Evolutionary conservation across 2,329 filamentous ascomycete species (phyloP).

Genomic region (Hypoxylon sp.): DNA sequence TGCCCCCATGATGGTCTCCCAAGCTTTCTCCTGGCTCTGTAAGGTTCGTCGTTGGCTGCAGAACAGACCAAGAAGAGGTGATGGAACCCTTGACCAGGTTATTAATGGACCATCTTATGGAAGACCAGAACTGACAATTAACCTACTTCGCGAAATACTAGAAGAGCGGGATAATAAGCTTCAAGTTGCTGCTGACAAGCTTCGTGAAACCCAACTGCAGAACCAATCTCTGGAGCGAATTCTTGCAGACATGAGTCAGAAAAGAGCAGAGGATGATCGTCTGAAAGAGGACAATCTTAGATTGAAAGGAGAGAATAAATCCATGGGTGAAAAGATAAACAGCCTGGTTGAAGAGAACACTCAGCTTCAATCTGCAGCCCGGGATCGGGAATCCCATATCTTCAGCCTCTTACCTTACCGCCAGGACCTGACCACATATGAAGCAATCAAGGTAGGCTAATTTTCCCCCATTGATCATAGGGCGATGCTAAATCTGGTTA

Average conservation of each 20-base stretch:
- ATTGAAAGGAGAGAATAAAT: background rate
- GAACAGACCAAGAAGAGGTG: background rate
- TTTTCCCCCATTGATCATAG: background rate
- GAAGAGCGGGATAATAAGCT: background rate
- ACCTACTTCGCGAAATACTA: background rate
- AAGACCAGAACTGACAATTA: background rate
- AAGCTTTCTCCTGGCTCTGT: background rate
- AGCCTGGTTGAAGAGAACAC: background rate
- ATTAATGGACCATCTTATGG: background rate
- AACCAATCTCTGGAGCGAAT: background rate
- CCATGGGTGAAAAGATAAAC: background rate
- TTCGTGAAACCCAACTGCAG: background rate
- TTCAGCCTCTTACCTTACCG: slow-evolving; percentile 60
- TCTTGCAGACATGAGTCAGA: background rate
- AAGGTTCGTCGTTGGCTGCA: background rate
- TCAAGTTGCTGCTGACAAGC: background rate
- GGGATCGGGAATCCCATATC: slow-evolving; percentile 58
- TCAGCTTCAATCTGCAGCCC: slow-evolving; percentile 49
- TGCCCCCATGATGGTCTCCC: background rate
- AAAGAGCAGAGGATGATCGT: background rate
- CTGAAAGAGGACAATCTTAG: background rate
- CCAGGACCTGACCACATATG: slow-evolving; percentile 57
- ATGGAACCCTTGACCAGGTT: background rate
- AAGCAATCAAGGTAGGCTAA: slow-evolving; percentile 55
- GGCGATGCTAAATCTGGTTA: slow-evolving; percentile 42